Evolutionary conservation across 1,284 basidiomycete genomes (phyloP), one percentile per base, ranked within the genome.

Genomic region (Ceraceosorus bombacis): DNA sequence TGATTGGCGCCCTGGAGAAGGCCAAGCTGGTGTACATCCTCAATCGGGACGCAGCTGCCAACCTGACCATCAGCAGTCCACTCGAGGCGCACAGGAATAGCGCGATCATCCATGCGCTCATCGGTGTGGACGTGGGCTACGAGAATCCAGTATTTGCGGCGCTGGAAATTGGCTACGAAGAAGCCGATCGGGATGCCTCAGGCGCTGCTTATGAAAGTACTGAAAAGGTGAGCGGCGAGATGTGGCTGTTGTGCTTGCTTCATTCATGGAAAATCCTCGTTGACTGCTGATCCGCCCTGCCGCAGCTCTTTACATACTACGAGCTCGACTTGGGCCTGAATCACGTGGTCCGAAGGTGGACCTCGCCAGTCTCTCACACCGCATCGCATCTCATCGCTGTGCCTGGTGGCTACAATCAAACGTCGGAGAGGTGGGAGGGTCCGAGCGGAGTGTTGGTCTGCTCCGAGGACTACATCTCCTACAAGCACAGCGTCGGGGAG

Each of bases 321-420:
- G 75, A 77, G 67, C 68, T 77, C 40, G 75, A 77, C 49, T 59
- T 77, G 12, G 74, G 75, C n/a, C 67, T 77, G 54, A 77, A 77
- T 50, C 75, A 77, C 43, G 73, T 77, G 40, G 74, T 77, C 6
- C 70, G 75, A 52, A 73, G 66, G 49, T 77, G 75, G 75, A 65
- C 73, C 38, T 70, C 69, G 37, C 66, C 74, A 12, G 74, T 76
- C 50, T 72, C 73, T 36, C 51, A 61, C 36, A 63, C 67, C 10
- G 66, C 75, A 7, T 70, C 72, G 46, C 62, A 71, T 36, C 63
- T 77, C 27, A 61, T 77, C 37, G 70, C 71, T 53, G 72, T 77
- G n/a, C 75, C 75, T 0, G 75, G 75, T 38, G 74, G 73, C 5
- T 75, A 72, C 59, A 76, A 74, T 54, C 73, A 76, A 57, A 71